Evolutionary conservation across 495 filamentous ascomycete genomes (phyloP), one percentile per base, ranked within the genome.

Genomic region (Venustampulla echinocandica): DNA sequence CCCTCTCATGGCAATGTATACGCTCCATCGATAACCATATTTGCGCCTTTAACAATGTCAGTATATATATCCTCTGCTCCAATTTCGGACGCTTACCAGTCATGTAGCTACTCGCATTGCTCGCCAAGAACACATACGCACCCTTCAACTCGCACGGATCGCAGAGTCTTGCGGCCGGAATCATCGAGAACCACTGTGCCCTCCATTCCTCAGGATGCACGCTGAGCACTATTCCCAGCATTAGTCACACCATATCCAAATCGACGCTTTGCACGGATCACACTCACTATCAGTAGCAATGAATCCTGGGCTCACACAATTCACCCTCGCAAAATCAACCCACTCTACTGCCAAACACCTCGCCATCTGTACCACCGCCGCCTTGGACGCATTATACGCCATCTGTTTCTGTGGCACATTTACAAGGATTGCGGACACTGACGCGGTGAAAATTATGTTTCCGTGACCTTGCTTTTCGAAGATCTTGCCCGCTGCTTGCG

Each of bases 261-360:
- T n/a, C n/a, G n/a, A n/a, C n/a, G 33, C n/a, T 14, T 35, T 4
- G n/a, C 18, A n/a, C 13, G 33, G 5, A 15, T 4, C 5, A 14
- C 6, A 14, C 33, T 35, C 18, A 35, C 33, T 35, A 35, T 93
- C 87, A 6, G 88, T 94, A 24, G 75, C 84, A 46, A 94, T 82
- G 52, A 92, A 93, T 1, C 75, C 75, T 0, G 75, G 75, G 13
- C 82, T 83, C 51, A 87, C 78, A 1, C 79, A 81, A 52, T 89
- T 87, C 9, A 89, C 84, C 20, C 74, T 83, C 0, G 87, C 85
- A 54, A 78, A 69, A 2, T 70, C 63, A 3, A 80, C 75, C 87
- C 87, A 95, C 63, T 92, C 85, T 45, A 93, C 93, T 22, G 80
- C 81, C 36, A 94, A 70, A 17, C 81, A 78, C 61, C 92, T 95